A percentile compares a stretch with the other conserved stretches of the same genome.
Evolutionary conservation across 441 rosid genomes (phyloP).

Genomic region (Caryocar brasiliense): DNA sequence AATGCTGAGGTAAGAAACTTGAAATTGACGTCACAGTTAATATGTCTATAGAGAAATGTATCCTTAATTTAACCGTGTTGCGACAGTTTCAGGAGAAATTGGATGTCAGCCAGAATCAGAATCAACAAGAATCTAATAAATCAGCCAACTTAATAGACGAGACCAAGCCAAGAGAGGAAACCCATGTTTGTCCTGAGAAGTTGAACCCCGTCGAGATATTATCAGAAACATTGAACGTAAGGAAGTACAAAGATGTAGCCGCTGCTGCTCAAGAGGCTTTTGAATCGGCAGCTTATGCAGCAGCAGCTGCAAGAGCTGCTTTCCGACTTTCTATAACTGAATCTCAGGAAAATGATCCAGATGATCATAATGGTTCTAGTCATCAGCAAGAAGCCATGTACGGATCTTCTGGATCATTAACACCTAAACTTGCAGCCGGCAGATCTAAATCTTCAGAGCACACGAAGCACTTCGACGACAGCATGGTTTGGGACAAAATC

Average conservation of each 20-base stretch:
- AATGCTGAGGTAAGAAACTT: slow-evolving; percentile 12
- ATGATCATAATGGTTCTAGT: slow-evolving; percentile 5
- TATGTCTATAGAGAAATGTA: background rate
- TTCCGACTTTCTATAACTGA: slow-evolving; percentile 28
- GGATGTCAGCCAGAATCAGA: background rate
- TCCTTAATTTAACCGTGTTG: background rate
- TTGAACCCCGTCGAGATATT: slow-evolving; percentile 5
- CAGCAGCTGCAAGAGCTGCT: slow-evolving; percentile 43
- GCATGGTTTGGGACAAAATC: slow-evolving; percentile 1
- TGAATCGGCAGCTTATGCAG: slow-evolving; percentile 40
- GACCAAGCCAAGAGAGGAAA: background rate
- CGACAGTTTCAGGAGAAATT: slow-evolving; percentile 17
- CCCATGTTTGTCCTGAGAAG: background rate
- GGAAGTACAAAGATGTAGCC: slow-evolving; percentile 23
- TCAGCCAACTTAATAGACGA: slow-evolving; percentile 1
- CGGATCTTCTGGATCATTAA: slow-evolving; percentile 2
- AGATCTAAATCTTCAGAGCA: background rate
- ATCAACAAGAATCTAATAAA: slow-evolving; percentile 1
- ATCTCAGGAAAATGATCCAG: slow-evolving; percentile 13
- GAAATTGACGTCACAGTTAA: background rate
- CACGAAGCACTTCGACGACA: background rate
- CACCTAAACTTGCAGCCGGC: background rate
- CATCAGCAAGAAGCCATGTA: background rate
- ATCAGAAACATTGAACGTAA: slow-evolving; percentile 10
- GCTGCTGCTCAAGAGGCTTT: slow-evolving; percentile 40